Base-by-base conservation (phyloP, 768 basidiomycete species). In the Agrocybe chaxingu region DNA sequence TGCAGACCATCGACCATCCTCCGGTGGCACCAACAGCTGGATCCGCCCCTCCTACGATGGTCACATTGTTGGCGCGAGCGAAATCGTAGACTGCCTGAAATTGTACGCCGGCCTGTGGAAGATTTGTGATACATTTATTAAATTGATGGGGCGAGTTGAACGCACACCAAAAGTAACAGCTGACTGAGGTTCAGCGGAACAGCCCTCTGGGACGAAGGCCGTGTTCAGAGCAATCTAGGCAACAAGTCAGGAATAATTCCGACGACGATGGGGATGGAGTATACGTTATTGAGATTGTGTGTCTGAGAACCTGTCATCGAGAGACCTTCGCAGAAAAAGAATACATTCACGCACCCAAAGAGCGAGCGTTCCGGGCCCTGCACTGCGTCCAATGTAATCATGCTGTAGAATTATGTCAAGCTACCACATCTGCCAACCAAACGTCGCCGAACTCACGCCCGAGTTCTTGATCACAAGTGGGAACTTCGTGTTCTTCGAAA, bases 91-190 rank as follows among this genome's bases (percentile, higher is more conserved):
- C 51, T 0, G 52, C 37, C 1, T 42, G 47, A 42, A 59, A 59
- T 42, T 56, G 43, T 42, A 54, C 53, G 11, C 58, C 58, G 13
- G 58, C 58, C 58, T 59, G 43, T 18, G 10, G 1, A 24, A 5
- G 5, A 24, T 0, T 24, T 24, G 24, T 3, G 24, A 5, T 24
- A 24, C 1, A 24, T 24, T 11, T 8, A 8, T 7, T 30, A 3
- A 30, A 40, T 12, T 6, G 13, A 39, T 48, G 7, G 8, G 18
- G 5, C 24, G 24, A 5, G 24, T 24, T 5, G 24, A 24, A 52
- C 54, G 51, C 18, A 66, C 55, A 19, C 65, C 65, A n/a, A 60
- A 54, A 3, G 57, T 61, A 16, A 61, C 54, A 5, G 57, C 59
- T 5, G 55, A 52, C 3, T 54, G 6, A 57, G 24, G 3, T 51